phyloP scores from a whole-genome alignment of 441 rosid species.

The Pelargonium australe region DNA sequence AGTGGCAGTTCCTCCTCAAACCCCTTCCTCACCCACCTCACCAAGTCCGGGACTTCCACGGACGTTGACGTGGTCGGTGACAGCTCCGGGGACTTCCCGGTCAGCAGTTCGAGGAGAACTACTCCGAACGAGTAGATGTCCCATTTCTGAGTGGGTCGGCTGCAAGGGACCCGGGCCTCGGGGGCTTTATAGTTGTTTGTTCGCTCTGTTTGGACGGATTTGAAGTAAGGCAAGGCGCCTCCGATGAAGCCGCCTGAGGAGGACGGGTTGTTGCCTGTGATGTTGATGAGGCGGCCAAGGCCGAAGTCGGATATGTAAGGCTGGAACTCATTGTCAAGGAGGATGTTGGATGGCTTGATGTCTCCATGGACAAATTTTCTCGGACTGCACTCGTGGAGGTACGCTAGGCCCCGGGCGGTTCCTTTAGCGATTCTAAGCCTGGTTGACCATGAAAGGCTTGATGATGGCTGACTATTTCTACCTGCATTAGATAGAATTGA shows the following conservation, averaged over 20 bases:
- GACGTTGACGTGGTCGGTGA: constrained; percentile 60
- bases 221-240: constrained; percentile 64
- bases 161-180: constrained; percentile 57
- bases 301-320: constrained; percentile 79
- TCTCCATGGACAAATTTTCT: constrained; percentile 81
- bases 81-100: constrained; percentile 76
- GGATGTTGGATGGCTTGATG: constrained; percentile 80
- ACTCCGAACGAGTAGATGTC: constrained; percentile 84
- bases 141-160: constrained; percentile 66
- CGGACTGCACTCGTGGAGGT: constrained; percentile 95
- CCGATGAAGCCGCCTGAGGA: constrained; percentile 76
- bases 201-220: constrained; percentile 52
- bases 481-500: constrained; percentile 33
- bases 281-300: constrained; percentile 57
- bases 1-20: constrained; percentile 74
- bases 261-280: constrained; percentile 62
- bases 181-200: constrained; percentile 70
- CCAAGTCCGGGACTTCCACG: constrained; percentile 64
- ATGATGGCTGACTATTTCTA: constrained; percentile 67
- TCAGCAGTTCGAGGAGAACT: constrained; percentile 67
- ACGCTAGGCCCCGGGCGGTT: constrained; percentile 80
- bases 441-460: constrained; percentile 78
- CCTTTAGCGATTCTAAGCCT: constrained; percentile 79
- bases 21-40: constrained; percentile 84
- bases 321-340: constrained; percentile 62